A percentile compares a stretch with the other conserved stretches of the same genome.
Evolutionary conservation across 306 rosid species (phyloP).

Genomic region (Medicago ruthenica): DNA sequence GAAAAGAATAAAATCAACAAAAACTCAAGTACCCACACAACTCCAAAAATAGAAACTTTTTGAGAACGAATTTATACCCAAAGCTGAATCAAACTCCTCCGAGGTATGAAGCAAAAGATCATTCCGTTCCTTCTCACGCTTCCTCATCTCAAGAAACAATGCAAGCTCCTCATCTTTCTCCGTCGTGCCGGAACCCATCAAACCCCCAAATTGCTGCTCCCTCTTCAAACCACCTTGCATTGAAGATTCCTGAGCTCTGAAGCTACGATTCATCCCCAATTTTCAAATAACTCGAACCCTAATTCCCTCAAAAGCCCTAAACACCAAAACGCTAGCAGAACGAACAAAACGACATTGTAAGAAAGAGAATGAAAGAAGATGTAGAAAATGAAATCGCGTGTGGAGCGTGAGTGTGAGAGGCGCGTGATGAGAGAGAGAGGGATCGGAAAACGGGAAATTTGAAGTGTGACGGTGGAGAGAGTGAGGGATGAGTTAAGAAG

Average conservation of each 20-base stretch:
- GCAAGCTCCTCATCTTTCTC: slow-evolving; percentile 95
- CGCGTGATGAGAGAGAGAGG: slow-evolving; percentile 24
- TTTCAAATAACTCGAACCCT: slow-evolving; percentile 44
- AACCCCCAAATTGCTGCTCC: slow-evolving; percentile 64
- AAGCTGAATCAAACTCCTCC: slow-evolving; percentile 73
- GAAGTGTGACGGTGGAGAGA: slow-evolving; percentile 44
- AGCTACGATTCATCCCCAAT: slow-evolving; percentile 85
- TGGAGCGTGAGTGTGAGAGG: slow-evolving; percentile 41
- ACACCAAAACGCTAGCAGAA: slow-evolving; percentile 33
- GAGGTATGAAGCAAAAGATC: slow-evolving; percentile 78
- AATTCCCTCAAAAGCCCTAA: slow-evolving; percentile 34
- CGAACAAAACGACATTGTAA: slow-evolving; percentile 43
- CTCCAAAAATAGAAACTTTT: background rate
- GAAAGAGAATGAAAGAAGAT: background rate
- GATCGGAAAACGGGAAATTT: slow-evolving; percentile 36
- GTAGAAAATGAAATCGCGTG: slow-evolving; percentile 45
- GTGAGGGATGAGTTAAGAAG: slow-evolving; percentile 31
- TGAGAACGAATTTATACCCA: slow-evolving; percentile 55
- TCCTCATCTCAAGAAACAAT: slow-evolving; percentile 84
- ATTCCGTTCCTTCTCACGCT: slow-evolving; percentile 85
- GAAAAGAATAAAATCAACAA: slow-evolving; percentile 33
- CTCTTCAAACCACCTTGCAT: slow-evolving; percentile 68
- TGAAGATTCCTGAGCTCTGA: slow-evolving; percentile 80
- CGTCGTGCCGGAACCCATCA: slow-evolving; percentile 42
- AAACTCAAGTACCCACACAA: background rate